phyloP scores from a whole-genome alignment of 2,329 filamentous ascomycete species.

The Aspergillus sergii region DNA sequence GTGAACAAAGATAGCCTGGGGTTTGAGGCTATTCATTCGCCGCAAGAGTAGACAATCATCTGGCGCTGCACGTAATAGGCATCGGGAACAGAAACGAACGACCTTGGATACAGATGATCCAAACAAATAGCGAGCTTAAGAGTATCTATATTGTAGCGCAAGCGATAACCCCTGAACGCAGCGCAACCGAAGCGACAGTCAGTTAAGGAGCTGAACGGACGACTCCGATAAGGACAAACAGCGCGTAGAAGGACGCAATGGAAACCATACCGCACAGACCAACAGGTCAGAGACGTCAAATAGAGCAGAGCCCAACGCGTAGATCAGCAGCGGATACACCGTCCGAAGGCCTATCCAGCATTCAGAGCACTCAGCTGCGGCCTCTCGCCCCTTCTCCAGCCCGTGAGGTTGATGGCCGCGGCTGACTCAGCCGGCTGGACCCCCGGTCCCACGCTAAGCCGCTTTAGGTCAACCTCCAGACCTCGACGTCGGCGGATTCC shows the following conservation, averaged over 20 bases:
- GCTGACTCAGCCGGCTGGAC: conserved; percentile 37
- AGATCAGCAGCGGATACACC: conserved; percentile 23
- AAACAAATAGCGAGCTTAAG: background rate
- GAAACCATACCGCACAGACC: conserved; percentile 18
- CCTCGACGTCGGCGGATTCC: conserved; percentile 27
- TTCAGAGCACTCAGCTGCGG: conserved; percentile 34
- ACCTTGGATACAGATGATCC: conserved; percentile 17
- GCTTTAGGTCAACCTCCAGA: conserved; percentile 31
- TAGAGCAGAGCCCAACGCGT: conserved; percentile 27
- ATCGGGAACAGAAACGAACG: conserved; percentile 27
- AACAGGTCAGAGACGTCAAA: conserved; percentile 10
- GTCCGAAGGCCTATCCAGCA: conserved; percentile 27
- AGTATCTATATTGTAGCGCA: background rate
- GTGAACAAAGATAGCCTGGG: conserved; percentile 22
- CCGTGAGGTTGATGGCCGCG: conserved; percentile 38
- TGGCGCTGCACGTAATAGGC: conserved; percentile 27
- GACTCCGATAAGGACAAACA: conserved; percentile 22
- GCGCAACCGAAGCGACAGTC: conserved; percentile 17
- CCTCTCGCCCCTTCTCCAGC: conserved; percentile 36
- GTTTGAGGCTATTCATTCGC: conserved; percentile 31
- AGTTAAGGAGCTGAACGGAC: conserved; percentile 23
- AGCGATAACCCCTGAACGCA: conserved; percentile 1
- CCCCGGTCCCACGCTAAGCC: conserved; percentile 29
- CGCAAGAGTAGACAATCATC: conserved; percentile 31
- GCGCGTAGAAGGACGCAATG: conserved; percentile 28